Base-by-base conservation (phyloP, 2,329 filamentous ascomycete genomes). In the Neofusicoccum cordaticola region DNA sequence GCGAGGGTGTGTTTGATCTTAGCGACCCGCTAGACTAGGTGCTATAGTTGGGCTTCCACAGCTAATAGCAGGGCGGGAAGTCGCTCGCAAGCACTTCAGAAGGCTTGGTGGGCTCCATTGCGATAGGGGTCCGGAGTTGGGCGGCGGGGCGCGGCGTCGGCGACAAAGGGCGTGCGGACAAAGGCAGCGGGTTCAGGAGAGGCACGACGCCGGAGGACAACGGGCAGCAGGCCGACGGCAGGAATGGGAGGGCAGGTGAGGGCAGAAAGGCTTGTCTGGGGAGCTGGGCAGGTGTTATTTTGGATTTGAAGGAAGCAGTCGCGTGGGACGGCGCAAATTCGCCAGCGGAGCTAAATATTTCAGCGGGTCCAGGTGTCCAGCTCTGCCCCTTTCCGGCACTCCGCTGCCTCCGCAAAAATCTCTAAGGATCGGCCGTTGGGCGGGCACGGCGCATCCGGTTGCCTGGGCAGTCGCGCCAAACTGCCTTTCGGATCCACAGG, bases 1-100 rank as follows among this genome's bases (percentile, higher is more conserved):
- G 35, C 53, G 53, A 57, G 53, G 53, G 53, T 34, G 17, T 27
- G 39, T 42, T 42, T 42, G 53, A 35, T 35, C 53, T 31, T 31
- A 34, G 39, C 53, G 13, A 22, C 39, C 39, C 22, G 12, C 11
- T 35, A 62, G 39, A 44, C 15, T 45, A 35, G 41, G 22, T 12
- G 56, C 56, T 13, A 39, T 50, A 17, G 9, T 62, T 31, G 45
- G 37, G 53, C 42, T 31, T 50, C 34, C 41, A 31, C 39, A 34
- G 19, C 62, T 64, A 64, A 41, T 58, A 64, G 62, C 51, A 57
- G 44, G 62, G 62, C 19, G 62, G 62, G 53, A 64, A 64, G 62
- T 64, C 62, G 52, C 62, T 64, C 42, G 62, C 62, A 47, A 64
- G 52, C 62, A 64, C 62, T 31, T 64, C 62, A 35, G 51, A 58